A percentile compares a stretch with the other conserved stretches of the same genome.
These are phyloP conservation scores for Trichoderma koningii DNA, from an alignment of 2,329 filamentous ascomycete genomes.

Conservation along the genomic window DNA sequence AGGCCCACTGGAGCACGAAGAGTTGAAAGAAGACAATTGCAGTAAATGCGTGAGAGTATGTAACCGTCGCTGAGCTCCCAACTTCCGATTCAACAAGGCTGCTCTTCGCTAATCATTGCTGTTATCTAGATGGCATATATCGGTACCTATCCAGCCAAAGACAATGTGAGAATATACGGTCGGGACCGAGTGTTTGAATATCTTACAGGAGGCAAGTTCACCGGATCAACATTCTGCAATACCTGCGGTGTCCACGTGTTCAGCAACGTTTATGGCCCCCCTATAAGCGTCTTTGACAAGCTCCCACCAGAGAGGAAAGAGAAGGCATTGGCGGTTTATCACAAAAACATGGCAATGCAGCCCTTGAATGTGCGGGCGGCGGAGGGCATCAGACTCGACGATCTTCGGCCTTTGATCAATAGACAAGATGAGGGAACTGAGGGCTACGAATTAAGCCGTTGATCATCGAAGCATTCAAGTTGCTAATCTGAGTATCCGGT, in stretches of 20 bases:
- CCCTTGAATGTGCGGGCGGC: constrained; percentile 35
- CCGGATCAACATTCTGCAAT: constrained; percentile 33
- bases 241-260: constrained; percentile 38
- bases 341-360: constrained; percentile 33
- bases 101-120: not conserved
- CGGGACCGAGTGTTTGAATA: constrained; percentile 36
- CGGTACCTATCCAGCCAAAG: constrained; percentile 36
- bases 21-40: constrained; percentile 47
- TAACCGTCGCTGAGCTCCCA: too few relatives aligned
- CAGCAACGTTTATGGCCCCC: constrained; percentile 37
- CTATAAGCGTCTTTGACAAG: constrained; percentile 35
- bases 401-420: constrained; percentile 25
- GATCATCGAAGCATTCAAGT: not conserved
- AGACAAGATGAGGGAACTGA: constrained; percentile 33
- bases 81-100: too few relatives aligned
- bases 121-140: constrained; percentile 34
- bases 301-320: constrained; percentile 34
- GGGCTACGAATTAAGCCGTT: constrained; percentile 32
- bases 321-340: constrained; percentile 30
- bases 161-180: constrained; percentile 35
- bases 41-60: constrained; percentile 39
- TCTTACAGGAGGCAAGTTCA: constrained; percentile 30
- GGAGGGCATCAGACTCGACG: constrained; percentile 30
- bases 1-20: constrained; percentile 41
- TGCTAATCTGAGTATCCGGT: too few relatives aligned